Percentiles rank a stretch among this genome's conserved stretches.
These are phyloP conservation scores for Irpex sp. DNA, from an alignment of 1,284 basidiomycete genomes.

Conservation along the genomic window DNA sequence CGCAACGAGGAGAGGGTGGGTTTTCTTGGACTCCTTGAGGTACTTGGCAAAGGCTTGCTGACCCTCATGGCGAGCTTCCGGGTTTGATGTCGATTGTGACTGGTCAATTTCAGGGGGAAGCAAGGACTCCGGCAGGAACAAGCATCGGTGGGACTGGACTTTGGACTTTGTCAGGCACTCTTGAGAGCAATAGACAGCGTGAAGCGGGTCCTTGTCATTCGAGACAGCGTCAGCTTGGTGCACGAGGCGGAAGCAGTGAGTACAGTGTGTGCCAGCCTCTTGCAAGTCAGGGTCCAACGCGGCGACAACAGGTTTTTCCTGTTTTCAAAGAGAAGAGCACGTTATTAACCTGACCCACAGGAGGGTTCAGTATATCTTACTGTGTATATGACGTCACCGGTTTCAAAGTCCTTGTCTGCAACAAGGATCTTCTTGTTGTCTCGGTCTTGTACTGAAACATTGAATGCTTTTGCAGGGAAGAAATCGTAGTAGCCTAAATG, in stretches of 20 bases:
- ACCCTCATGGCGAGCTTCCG: slow-evolving; percentile 48
- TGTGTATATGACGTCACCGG: slow-evolving; percentile 74
- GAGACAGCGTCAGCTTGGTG: slow-evolving; percentile 40
- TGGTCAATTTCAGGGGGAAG: slow-evolving; percentile 48
- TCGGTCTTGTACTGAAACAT: slow-evolving; percentile 52
- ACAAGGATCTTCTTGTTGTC: slow-evolving; percentile 55
- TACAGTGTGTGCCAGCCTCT: slow-evolving; percentile 61
- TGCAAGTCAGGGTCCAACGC: slow-evolving; percentile 69
- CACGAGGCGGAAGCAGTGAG: slow-evolving; percentile 64
- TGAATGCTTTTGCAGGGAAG: slow-evolving; percentile 69
- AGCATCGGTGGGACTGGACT: slow-evolving; percentile 58
- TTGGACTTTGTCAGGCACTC: slow-evolving; percentile 56
- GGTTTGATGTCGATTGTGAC: slow-evolving; percentile 21
- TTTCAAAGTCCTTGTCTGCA: slow-evolving; percentile 61
- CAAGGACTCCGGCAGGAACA: slow-evolving; percentile 64
- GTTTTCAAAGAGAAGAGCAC: slow-evolving; percentile 1
- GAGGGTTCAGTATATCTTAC: slow-evolving; percentile 30
- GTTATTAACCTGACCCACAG: background rate
- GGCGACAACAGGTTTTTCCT: slow-evolving; percentile 72
- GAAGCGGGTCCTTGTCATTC: slow-evolving; percentile 47
- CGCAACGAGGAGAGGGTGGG: slow-evolving; percentile 56
- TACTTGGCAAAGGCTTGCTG: slow-evolving; percentile 56
- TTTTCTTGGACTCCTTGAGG: slow-evolving; percentile 44
- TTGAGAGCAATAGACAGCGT: slow-evolving; percentile 67
- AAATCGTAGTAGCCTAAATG: slow-evolving; percentile 65